These are phyloP conservation scores for Candida buenavistaensis DNA, from an alignment of 1,139 yeast genomes.

Conservation along the genomic window DNA sequence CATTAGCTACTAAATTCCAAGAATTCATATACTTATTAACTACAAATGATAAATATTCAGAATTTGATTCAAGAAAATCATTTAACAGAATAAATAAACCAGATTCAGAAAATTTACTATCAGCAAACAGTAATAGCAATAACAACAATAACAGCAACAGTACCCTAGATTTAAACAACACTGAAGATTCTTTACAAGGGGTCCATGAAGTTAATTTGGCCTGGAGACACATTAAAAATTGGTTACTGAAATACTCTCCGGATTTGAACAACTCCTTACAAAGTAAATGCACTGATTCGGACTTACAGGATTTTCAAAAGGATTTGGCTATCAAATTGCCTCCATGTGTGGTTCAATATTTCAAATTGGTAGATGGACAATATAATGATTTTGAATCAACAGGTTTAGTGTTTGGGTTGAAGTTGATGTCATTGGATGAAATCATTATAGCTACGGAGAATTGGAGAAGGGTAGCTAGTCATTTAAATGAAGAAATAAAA, in stretches of 20 bases:
- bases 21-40: constrained; percentile 66
- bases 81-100: constrained; percentile 48
- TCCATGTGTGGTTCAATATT: constrained; percentile 57
- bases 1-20: constrained; percentile 34
- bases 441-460: constrained; percentile 62
- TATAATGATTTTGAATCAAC: constrained; percentile 46
- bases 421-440: constrained; percentile 64
- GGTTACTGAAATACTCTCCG: constrained; percentile 55
- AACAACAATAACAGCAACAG: not conserved
- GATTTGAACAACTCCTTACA: constrained; percentile 59
- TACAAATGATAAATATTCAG: constrained; percentile 70
- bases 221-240: constrained; percentile 68
- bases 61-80: constrained; percentile 54
- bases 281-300: constrained; percentile 64
- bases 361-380: constrained; percentile 71
- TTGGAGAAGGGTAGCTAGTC: constrained; percentile 65
- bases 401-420: constrained; percentile 65
- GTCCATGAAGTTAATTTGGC: constrained; percentile 64
- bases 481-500: constrained; percentile 33
- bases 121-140: constrained; percentile 13
- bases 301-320: constrained; percentile 61
- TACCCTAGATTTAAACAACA: constrained; percentile 1
- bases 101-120: constrained; percentile 34
- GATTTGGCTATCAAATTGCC: constrained; percentile 62
- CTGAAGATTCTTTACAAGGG: constrained; percentile 37